Evolutionary conservation across 352 stramenopile species (phyloP).

Genomic region (Pelagophyceae sp.): DNA sequence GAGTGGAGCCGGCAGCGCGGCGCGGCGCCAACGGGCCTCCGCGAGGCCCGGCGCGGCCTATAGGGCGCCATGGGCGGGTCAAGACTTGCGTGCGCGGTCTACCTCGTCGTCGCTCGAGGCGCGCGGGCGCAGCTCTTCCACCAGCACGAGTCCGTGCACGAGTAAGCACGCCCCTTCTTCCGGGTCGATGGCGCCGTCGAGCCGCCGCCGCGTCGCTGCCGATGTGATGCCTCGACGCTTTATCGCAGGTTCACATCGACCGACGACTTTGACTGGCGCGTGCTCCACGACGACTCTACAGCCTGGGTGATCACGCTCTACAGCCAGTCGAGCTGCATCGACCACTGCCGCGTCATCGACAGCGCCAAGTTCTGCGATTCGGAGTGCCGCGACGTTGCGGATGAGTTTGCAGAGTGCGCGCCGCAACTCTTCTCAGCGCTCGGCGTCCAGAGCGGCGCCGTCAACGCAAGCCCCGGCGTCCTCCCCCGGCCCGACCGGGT

Average conservation of each 20-base stretch:
- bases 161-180: no score
- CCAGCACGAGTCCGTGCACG: background rate
- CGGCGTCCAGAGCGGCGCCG: background rate
- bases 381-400: background rate
- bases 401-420: background rate
- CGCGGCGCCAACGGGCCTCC: no score
- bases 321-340: background rate
- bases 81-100: no score
- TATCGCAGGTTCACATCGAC: background rate
- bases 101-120: background rate
- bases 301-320: background rate
- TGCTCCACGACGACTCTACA: background rate
- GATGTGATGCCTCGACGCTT: no score
- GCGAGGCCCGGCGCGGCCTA: no score
- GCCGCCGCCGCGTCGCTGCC: no score
- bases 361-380: background rate
- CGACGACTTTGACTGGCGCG: background rate
- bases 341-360: no score
- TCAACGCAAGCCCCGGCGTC: background rate
- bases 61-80: no score
- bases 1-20: no score
- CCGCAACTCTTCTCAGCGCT: background rate
- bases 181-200: no score
- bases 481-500: no score
- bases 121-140: background rate